These are phyloP conservation scores for Pleoardoris graminearum DNA, from an alignment of 2,329 filamentous ascomycete species.

Conservation along the genomic window DNA sequence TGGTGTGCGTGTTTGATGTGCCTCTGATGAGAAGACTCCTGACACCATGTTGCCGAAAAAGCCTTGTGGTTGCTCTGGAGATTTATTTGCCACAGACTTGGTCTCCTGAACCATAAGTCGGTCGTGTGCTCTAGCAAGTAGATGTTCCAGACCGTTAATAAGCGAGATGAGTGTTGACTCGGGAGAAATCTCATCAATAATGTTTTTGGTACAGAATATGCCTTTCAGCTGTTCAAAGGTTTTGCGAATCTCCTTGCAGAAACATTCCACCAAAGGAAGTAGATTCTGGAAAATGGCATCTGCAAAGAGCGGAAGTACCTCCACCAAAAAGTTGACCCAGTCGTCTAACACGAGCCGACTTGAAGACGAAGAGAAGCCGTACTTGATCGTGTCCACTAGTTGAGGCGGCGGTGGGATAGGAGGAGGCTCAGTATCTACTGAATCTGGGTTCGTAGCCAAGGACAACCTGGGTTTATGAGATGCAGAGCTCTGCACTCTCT, in stretches of 20 bases:
- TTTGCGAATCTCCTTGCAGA: constrained; percentile 75
- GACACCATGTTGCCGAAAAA: constrained; percentile 96
- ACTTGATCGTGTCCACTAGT: constrained; percentile 81
- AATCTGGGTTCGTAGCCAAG: constrained; percentile 32
- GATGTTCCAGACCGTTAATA: constrained; percentile 89
- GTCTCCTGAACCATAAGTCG: constrained; percentile 77
- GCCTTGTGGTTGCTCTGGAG: constrained; percentile 78
- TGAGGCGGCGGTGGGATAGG: constrained; percentile 62
- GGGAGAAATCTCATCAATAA: constrained; percentile 48
- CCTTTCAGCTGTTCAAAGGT: constrained; percentile 73
- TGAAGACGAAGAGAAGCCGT: constrained; percentile 73
- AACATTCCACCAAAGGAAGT: constrained; percentile 85
- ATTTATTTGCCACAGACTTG: constrained; percentile 69
- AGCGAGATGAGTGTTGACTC: constrained; percentile 81
- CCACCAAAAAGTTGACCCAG: constrained; percentile 84
- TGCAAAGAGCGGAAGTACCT: constrained; percentile 81
- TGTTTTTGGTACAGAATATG: constrained; percentile 57
- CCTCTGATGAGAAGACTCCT: constrained; percentile 81
- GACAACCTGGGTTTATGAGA: constrained; percentile 37
- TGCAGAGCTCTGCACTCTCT: constrained; percentile 21
- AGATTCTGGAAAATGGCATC: constrained; percentile 87
- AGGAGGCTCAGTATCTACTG: constrained; percentile 40
- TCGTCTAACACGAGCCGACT: constrained; percentile 82
- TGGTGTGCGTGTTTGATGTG: constrained; percentile 73
- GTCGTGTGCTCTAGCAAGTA: constrained; percentile 85